Percentiles rank a stretch among this genome's conserved stretches.
Evolutionary conservation across 805 yeast genomes (phyloP).

Genomic region (Hanseniaspora vineae): DNA sequence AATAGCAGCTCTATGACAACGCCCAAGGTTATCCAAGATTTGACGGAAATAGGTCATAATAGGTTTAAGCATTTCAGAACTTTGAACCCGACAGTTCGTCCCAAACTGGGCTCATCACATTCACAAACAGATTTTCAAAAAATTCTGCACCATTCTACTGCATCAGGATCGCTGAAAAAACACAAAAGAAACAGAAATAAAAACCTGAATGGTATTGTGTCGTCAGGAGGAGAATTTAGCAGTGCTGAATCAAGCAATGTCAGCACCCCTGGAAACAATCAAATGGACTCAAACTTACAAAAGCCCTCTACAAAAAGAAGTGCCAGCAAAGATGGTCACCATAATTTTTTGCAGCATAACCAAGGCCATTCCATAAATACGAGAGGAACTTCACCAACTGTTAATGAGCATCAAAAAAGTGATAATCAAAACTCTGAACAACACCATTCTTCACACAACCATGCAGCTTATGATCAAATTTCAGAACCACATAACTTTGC

Average conservation of each 20-base stretch:
- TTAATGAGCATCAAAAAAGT: too few relatives aligned
- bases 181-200: conserved; percentile 9
- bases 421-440: too few relatives aligned
- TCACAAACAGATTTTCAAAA: conserved; percentile 33
- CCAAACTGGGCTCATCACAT: conserved; percentile 49
- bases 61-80: conserved; percentile 64
- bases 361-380: too few relatives aligned
- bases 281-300: background rate
- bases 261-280: conserved; percentile 9
- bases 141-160: conserved; percentile 25
- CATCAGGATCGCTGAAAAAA: conserved; percentile 4
- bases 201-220: conserved; percentile 2
- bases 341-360: too few relatives aligned
- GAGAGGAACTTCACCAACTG: too few relatives aligned
- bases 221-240: conserved; percentile 2
- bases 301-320: background rate
- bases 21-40: conserved; percentile 11
- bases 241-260: conserved; percentile 6
- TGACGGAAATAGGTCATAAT: conserved; percentile 37
- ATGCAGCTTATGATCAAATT: too few relatives aligned
- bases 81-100: conserved; percentile 51
- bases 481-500: too few relatives aligned
- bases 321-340: background rate
- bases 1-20: conserved; percentile 11
- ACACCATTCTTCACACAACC: too few relatives aligned